phyloP scores from a whole-genome alignment of 805 yeast genomes.

The Priceomyces medius region DNA sequence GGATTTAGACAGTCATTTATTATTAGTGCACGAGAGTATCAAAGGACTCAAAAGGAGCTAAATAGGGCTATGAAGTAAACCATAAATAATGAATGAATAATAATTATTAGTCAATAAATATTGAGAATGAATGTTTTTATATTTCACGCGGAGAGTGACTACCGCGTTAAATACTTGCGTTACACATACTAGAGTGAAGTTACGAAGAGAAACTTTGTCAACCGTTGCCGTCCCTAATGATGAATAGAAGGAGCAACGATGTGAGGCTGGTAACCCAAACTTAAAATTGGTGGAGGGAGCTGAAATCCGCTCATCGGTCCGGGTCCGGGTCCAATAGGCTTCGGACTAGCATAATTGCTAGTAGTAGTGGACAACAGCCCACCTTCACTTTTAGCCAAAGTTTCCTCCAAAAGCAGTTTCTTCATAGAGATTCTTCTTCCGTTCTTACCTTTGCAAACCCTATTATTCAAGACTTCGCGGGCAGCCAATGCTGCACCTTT shows the following conservation, averaged over 20 bases:
- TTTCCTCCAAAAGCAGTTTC: constrained; percentile 15
- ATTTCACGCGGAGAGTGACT: too few relatives aligned
- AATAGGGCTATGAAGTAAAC: too few relatives aligned
- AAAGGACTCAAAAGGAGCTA: too few relatives aligned
- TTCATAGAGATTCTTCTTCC: constrained; percentile 40
- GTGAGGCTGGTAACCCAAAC: constrained; percentile 1
- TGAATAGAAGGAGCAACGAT: constrained; percentile 1
- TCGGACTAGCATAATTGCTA: neutral
- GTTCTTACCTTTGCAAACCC: constrained; percentile 44
- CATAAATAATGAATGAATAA: too few relatives aligned
- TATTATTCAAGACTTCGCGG: constrained; percentile 42
- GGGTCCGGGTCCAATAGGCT: neutral
- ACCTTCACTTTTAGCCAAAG: neutral
- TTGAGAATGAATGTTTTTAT: too few relatives aligned
- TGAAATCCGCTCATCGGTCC: constrained; percentile 1
- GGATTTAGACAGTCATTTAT: too few relatives aligned
- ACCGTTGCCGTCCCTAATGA: too few relatives aligned
- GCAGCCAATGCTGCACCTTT: constrained; percentile 55
- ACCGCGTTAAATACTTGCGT: too few relatives aligned
- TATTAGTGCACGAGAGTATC: too few relatives aligned
- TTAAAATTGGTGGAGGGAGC: constrained; percentile 5
- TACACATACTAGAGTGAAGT: too few relatives aligned
- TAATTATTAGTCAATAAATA: too few relatives aligned
- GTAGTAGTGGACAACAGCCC: neutral
- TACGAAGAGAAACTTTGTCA: too few relatives aligned